Evolutionary conservation across 345 rosid genomes (phyloP).

Genomic region (Physaria fendleri): DNA sequence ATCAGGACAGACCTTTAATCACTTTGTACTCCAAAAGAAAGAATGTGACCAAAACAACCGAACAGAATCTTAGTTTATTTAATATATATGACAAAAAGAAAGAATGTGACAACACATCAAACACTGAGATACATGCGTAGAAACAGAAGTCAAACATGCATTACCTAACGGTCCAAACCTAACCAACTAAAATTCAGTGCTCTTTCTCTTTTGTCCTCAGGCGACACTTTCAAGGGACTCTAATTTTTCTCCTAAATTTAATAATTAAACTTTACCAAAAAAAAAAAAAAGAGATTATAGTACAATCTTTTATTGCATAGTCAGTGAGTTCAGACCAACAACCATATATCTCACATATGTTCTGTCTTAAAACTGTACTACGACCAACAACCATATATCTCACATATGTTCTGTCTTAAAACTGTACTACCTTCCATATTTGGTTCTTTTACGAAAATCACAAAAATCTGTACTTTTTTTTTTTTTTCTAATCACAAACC

Average conservation of each 20-base stretch:
- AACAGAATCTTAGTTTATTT: no score
- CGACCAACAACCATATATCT: no score
- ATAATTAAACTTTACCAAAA: neutral
- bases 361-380: neutral
- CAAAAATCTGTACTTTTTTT: constrained; percentile 24
- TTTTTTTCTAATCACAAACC: no score
- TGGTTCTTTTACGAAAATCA: neutral
- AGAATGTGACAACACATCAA: neutral
- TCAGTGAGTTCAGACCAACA: constrained; percentile 16
- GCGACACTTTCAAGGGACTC: constrained; percentile 36
- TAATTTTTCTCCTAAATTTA: neutral
- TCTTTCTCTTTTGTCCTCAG: constrained; percentile 6
- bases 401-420: neutral
- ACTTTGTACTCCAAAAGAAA: no score
- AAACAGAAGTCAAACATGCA: constrained; percentile 15
- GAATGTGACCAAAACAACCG: no score
- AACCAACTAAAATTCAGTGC: constrained; percentile 8
- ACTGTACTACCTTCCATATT: constrained; percentile 3
- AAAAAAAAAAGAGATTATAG: no score
- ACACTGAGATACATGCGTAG: neutral
- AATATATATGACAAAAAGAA: no score
- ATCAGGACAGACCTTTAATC: no score
- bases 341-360: constrained; percentile 7
- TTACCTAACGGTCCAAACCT: neutral
- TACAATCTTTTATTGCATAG: no score